A percentile compares a stretch with the other conserved stretches of the same genome.
phyloP scores from a whole-genome alignment of 2,329 filamentous ascomycete genomes.

The Macrophomina phaseolina region DNA sequence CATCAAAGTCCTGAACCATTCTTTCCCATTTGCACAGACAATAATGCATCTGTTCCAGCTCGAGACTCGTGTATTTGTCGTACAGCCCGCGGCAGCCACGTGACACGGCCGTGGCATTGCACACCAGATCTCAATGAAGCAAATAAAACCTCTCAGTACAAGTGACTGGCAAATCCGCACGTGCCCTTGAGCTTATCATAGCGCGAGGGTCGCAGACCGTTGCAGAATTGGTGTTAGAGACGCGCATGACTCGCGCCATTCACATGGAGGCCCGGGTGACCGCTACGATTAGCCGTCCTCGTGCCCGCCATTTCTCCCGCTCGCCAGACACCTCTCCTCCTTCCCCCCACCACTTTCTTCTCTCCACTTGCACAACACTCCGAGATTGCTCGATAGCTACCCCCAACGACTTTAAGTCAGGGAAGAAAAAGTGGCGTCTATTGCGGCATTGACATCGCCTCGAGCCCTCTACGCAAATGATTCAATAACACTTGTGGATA shows the following conservation, averaged over 20 bases:
- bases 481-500: conserved; percentile 39
- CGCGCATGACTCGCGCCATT: conserved; percentile 18
- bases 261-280: neutral
- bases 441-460: neutral
- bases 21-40: too few relatives aligned
- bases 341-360: neutral
- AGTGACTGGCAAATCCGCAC: too few relatives aligned
- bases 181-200: too few relatives aligned
- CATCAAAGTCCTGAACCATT: too few relatives aligned
- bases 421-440: conserved; percentile 23
- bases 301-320: neutral
- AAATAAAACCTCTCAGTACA: too few relatives aligned
- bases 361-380: neutral
- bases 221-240: too few relatives aligned
- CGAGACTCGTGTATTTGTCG: too few relatives aligned
- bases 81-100: too few relatives aligned
- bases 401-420: neutral
- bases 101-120: too few relatives aligned
- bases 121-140: too few relatives aligned
- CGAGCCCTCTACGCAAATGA: conserved; percentile 31
- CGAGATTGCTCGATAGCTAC: neutral
- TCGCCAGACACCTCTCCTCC: neutral
- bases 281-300: neutral
- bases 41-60: too few relatives aligned
- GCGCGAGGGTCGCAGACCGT: too few relatives aligned